Evolutionary conservation across 2,329 filamentous ascomycete species (phyloP), one percentile per base, ranked within the genome.

Genomic region (Ascochyta clinopodiicola): DNA sequence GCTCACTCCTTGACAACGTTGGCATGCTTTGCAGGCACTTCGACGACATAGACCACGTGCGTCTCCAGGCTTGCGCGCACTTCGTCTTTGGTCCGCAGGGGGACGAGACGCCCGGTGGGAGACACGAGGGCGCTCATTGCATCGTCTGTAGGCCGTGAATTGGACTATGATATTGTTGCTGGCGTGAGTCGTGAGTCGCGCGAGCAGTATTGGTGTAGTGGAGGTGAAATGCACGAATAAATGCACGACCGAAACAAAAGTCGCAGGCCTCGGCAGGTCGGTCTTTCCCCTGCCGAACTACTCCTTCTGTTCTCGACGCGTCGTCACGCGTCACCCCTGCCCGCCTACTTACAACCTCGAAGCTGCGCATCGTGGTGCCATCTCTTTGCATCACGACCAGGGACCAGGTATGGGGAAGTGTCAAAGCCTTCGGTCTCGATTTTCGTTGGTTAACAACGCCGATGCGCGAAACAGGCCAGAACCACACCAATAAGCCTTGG

Each of bases 1-100:
- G 81, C 86, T 74, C 78, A 92, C 90, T 83, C 86, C 70, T 95
- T 84, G 68, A 92, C 83, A 61, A 84, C 81, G 74, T 89, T 91
- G 62, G 90, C 89, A 65, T 83, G 82, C 75, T 87, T 90, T 60
- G 87, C 85, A 42, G 90, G 90, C 50, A 90, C 84, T 68, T 88
- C 83, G 44, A 91, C 88, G 60, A 91, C 85, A 72, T 89, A 89
- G 49, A 88, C 88, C 56, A 84, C 80, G 44, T 88, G 84, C 77
- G 78, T 81, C 63, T 81, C 80, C 32, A 78, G 75, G 47, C 75
- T 76, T 52, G 80, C 79, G 49, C 78, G 78, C 58, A 80, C 78
- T 66, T 82, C 80, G 59, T 80, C 80, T 61, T 79, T 81, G 46
- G 80, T 82, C 67, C 77, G 78, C 56, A 82, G 68, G 36, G 79